Evolutionary conservation across 148 eudicot species (phyloP).

Genomic region (Rhododendron mucronatum): DNA sequence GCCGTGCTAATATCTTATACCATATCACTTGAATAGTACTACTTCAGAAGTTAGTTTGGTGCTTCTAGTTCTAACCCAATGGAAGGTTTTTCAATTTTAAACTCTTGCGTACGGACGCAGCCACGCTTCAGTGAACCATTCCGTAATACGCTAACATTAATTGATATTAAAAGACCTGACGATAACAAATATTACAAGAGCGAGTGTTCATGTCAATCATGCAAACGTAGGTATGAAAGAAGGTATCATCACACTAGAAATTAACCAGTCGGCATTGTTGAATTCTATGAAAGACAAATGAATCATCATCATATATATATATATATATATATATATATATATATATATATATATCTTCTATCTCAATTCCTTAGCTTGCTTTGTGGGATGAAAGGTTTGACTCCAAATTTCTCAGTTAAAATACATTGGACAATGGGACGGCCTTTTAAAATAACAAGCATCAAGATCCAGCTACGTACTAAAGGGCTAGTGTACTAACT

Average conservation of each 20-base stretch:
- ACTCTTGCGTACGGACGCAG: no score
- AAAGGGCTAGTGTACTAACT: neutral
- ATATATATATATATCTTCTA: neutral
- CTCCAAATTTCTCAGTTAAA: neutral
- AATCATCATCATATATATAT: neutral
- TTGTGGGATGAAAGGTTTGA: constrained; percentile 1
- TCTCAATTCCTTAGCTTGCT: neutral
- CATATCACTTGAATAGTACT: neutral
- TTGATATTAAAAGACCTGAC: no score
- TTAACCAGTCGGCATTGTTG: neutral
- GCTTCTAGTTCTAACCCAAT: no score
- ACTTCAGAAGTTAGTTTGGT: neutral
- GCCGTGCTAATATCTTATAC: neutral
- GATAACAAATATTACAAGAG: no score
- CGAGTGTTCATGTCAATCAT: no score
- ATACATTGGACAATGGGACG: neutral
- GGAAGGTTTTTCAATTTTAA: no score
- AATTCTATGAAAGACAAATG: neutral
- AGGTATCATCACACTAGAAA: neutral
- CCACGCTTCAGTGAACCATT: no score
- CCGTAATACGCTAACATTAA: no score
- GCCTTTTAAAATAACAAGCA: neutral
- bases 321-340: no score
- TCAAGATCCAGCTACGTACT: neutral
- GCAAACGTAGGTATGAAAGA: neutral